Conservation (phyloP, 164 flowering plant genomes). For the Cinnamomum chago region DNA sequence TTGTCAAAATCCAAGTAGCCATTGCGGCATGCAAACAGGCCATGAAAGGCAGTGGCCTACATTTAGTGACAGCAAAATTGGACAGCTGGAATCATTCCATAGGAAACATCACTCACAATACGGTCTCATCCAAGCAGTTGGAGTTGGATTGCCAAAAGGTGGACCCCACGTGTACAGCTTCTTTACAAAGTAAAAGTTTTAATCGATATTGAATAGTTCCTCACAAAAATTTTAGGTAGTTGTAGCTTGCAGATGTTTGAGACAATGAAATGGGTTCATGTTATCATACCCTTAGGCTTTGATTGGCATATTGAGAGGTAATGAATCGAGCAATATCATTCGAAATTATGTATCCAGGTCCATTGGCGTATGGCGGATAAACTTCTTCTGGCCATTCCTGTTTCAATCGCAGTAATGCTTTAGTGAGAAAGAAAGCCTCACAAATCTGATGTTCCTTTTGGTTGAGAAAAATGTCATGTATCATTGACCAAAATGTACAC, state of each 20-base stretch:
- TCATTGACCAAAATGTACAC: neutral
- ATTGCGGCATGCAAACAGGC: neutral
- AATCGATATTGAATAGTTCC: neutral
- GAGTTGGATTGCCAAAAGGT: neutral
- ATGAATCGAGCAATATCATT: conserved; percentile 66
- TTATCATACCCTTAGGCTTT: conserved; percentile 61
- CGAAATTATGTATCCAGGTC: conserved; percentile 87
- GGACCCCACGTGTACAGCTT: neutral
- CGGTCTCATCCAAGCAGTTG: neutral
- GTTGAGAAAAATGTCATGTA: too few relatives aligned
- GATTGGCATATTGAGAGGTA: conserved; percentile 56
- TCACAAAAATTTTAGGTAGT: neutral
- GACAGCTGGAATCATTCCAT: neutral
- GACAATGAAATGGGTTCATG: neutral
- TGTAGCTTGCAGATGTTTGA: neutral
- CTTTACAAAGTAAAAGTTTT: neutral
- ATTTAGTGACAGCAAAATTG: neutral
- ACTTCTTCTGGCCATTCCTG: conserved; percentile 97
- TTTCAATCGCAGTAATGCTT: conserved; percentile 9
- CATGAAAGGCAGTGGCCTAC: neutral
- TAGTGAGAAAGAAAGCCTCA: neutral
- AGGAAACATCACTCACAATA: neutral
- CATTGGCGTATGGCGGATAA: conserved; percentile 96
- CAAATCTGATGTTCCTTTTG: too few relatives aligned
- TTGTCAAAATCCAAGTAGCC: neutral